Percentiles rank a stretch among this genome's conserved stretches.
phyloP scores from a whole-genome alignment of 208 protist genomes.

The Trypanosoma mega region DNA sequence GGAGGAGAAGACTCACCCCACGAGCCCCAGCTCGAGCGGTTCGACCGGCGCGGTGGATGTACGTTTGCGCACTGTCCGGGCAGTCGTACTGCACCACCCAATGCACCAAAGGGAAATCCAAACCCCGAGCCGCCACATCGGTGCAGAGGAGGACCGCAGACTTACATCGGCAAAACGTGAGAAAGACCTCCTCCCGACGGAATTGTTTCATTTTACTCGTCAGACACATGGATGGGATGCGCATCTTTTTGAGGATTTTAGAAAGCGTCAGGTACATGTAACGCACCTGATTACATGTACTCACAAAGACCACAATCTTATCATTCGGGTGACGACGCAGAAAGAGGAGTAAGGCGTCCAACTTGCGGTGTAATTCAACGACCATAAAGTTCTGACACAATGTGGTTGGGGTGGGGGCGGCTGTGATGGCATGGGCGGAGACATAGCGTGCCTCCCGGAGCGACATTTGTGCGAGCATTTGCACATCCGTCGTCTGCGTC shows the following conservation, averaged over 20 bases:
- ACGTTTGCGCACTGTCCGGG: conserved; percentile 97
- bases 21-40: conserved; percentile 92
- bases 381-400: conserved; percentile 96
- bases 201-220: conserved; percentile 95
- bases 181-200: conserved; percentile 88
- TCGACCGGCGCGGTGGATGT: conserved; percentile 98
- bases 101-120: conserved; percentile 98
- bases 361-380: conserved; percentile 91
- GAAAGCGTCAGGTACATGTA: conserved; percentile 93
- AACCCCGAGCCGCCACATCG: conserved; percentile 97
- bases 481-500: conserved; percentile 97
- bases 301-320: conserved; percentile 98
- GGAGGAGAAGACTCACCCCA: conserved; percentile 95
- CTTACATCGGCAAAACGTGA: conserved; percentile 89
- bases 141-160: conserved; percentile 97
- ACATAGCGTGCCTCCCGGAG: conserved; percentile 96
- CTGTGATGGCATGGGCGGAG: conserved; percentile 87
- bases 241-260: conserved; percentile 91
- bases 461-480: conserved; percentile 92
- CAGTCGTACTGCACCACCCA: conserved; percentile 99
- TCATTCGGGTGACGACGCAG: conserved; percentile 94
- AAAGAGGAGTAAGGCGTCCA: conserved; percentile 97
- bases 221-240: conserved; percentile 90
- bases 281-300: conserved; percentile 97
- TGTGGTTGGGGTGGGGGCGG: conserved; percentile 79